Evolutionary conservation across 495 filamentous ascomycete species (phyloP).

Genomic region (Venustampulla echinocandica): DNA sequence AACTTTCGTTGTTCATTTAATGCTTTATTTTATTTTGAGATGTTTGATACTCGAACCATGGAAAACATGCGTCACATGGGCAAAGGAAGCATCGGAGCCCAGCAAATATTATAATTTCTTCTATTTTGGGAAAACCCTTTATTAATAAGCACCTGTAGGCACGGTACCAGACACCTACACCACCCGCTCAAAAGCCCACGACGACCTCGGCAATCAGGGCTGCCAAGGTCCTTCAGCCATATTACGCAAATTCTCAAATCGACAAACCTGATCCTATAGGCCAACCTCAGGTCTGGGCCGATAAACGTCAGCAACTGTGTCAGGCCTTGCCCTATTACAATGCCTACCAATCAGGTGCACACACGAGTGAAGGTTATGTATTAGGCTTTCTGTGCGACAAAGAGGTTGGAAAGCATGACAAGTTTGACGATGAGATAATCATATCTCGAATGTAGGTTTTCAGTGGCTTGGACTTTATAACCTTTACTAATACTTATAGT

Average conservation of each 20-base stretch:
- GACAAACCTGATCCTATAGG: slow-evolving; percentile 31
- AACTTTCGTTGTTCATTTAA: no score
- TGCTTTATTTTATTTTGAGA: no score
- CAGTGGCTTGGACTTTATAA: background rate
- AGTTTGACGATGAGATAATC: slow-evolving; percentile 54
- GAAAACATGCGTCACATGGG: no score
- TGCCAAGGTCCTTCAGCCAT: background rate
- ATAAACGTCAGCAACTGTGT: slow-evolving; percentile 52
- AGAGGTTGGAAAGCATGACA: slow-evolving; percentile 44
- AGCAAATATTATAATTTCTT: no score
- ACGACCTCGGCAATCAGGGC: no score
- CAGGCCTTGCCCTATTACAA: slow-evolving; percentile 62
- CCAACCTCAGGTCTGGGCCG: slow-evolving; percentile 48
- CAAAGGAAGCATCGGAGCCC: no score
- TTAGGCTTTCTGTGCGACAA: slow-evolving; percentile 56
- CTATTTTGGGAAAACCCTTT: no score
- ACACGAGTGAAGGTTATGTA: slow-evolving; percentile 38
- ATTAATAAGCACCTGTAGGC: no score
- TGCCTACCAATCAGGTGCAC: slow-evolving; percentile 50
- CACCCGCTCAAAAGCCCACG: no score
- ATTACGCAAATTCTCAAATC: slow-evolving; percentile 4
- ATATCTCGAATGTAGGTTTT: slow-evolving; percentile 55
- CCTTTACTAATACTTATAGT: slow-evolving; percentile 20
- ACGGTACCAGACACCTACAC: no score
- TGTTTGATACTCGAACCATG: no score